Conservation (phyloP, 192 early-diverging fungal species). For the Backusella liffmaniae region DNA sequence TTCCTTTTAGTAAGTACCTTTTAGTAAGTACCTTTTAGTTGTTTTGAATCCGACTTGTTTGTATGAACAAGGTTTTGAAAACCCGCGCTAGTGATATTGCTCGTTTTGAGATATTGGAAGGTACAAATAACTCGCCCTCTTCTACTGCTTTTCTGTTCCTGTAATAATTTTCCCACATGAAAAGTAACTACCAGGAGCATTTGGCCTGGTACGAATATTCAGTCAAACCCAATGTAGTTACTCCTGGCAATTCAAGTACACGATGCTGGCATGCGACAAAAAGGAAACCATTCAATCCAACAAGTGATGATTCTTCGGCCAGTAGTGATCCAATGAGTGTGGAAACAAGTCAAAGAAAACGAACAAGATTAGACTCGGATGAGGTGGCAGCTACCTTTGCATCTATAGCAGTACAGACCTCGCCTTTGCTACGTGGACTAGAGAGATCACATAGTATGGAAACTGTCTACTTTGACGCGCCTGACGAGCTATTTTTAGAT, state of each 20-base stretch:
- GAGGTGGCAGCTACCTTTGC: neutral
- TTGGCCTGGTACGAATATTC: neutral
- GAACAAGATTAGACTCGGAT: neutral
- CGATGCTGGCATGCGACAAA: slow-evolving; percentile 4
- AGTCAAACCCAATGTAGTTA: neutral
- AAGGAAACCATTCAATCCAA: neutral
- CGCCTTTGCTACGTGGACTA: neutral
- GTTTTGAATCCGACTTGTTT: too few species aligned
- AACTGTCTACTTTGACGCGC: neutral
- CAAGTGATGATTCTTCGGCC: neutral
- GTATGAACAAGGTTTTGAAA: too few species aligned
- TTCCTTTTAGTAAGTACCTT: neutral
- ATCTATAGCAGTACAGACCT: neutral
- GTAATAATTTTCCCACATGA: neutral
- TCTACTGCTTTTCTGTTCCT: neutral
- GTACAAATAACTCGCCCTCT: neutral
- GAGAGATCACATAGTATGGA: neutral
- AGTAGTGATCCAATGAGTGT: neutral
- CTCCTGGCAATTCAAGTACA: neutral
- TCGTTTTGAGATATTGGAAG: too few species aligned
- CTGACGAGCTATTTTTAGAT: neutral
- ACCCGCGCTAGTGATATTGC: too few species aligned
- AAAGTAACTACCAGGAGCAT: neutral
- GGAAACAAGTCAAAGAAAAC: neutral
- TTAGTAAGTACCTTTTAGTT: neutral